phyloP scores from a whole-genome alignment of 2,329 filamentous ascomycete species.

The Sclerotinia spermophila region DNA sequence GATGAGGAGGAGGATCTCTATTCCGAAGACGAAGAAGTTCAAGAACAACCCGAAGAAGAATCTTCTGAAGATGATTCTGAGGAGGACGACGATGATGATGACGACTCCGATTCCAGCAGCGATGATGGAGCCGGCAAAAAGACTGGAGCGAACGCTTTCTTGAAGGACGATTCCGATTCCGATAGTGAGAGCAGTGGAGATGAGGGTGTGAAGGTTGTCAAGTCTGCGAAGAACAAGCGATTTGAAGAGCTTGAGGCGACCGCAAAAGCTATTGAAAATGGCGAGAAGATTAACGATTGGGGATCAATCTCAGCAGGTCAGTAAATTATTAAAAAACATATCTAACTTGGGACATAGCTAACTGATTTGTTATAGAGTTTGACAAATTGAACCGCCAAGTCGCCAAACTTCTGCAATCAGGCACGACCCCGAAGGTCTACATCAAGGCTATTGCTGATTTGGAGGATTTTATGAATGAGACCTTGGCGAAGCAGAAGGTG shows the following conservation, averaged over 20 bases:
- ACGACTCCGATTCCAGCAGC: conserved; percentile 48
- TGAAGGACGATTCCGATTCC: conserved; percentile 72
- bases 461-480: conserved; percentile 91
- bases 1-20: conserved; percentile 94
- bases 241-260: conserved; percentile 88
- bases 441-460: conserved; percentile 90
- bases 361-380: conserved; percentile 61
- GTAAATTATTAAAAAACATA: conserved; percentile 36
- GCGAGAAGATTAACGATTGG: conserved; percentile 97
- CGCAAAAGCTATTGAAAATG: conserved; percentile 91
- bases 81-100: conserved; percentile 52
- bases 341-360: conserved; percentile 22
- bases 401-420: conserved; percentile 70
- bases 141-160: conserved; percentile 76
- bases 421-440: conserved; percentile 83
- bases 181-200: conserved; percentile 76
- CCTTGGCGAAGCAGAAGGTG: conserved; percentile 92
- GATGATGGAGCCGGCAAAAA: conserved; percentile 62
- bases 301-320: conserved; percentile 82
- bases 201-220: conserved; percentile 80
- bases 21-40: conserved; percentile 65
- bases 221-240: conserved; percentile 97
- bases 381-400: conserved; percentile 91
- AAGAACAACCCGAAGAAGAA: conserved; percentile 45
- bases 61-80: conserved; percentile 48